Percentiles rank a stretch among this genome's conserved stretches.
Conservation (phyloP, 1,139 yeast species). For the Suhomyces atakaporum region DNA sequence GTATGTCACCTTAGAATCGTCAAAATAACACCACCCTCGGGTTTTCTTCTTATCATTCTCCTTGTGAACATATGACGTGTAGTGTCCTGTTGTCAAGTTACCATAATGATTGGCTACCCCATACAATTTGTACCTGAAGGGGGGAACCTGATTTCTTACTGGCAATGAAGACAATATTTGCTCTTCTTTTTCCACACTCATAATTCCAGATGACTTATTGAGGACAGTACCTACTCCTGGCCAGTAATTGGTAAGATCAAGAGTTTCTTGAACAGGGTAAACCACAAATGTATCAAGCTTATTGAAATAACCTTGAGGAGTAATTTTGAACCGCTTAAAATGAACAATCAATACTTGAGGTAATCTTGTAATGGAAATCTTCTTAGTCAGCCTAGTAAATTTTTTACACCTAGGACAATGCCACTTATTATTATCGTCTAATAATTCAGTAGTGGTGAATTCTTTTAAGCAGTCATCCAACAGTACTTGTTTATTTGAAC, state of each 20-base stretch:
- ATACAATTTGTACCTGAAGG: slow-evolving; percentile 74
- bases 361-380: slow-evolving; percentile 65
- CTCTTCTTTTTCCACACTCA: slow-evolving; percentile 38
- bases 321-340: slow-evolving; percentile 71
- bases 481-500: slow-evolving; percentile 27
- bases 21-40: slow-evolving; percentile 74
- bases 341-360: slow-evolving; percentile 76
- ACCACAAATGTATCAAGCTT: slow-evolving; percentile 64
- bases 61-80: slow-evolving; percentile 80
- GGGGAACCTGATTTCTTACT: slow-evolving; percentile 72
- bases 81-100: slow-evolving; percentile 81
- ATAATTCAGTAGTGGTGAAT: slow-evolving; percentile 64
- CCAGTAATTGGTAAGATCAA: slow-evolving; percentile 82
- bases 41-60: slow-evolving; percentile 34
- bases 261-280: slow-evolving; percentile 55
- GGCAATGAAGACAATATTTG: slow-evolving; percentile 56
- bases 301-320: slow-evolving; percentile 45
- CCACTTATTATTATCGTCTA: slow-evolving; percentile 89
- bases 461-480: slow-evolving; percentile 69
- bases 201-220: slow-evolving; percentile 15
- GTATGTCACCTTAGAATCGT: slow-evolving; percentile 61
- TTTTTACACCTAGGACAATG: slow-evolving; percentile 78
- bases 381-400: slow-evolving; percentile 67
- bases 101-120: slow-evolving; percentile 94
- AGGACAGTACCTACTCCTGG: slow-evolving; percentile 51